Evolutionary conservation across 1,284 basidiomycete species (phyloP), one percentile per base, ranked within the genome.

Genomic region (Leccinum pachyderme): DNA sequence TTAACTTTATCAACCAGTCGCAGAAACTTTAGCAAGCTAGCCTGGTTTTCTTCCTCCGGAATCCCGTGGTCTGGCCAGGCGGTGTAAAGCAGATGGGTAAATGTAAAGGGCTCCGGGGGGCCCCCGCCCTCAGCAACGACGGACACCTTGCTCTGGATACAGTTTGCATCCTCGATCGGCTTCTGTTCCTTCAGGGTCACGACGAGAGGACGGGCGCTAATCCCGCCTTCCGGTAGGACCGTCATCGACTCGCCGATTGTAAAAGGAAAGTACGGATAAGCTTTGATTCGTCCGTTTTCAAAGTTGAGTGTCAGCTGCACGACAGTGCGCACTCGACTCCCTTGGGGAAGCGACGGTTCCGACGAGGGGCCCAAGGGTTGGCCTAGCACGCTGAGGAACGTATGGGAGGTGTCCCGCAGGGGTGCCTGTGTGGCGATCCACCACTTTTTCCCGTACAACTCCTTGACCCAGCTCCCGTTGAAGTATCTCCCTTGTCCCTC

Each of bases 361-460:
- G 60, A 49, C 6, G 82, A 82, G 5, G 65, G 67, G 1, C 76
- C 68, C 45, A 77, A 64, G 18, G 81, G 77, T 55, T 84, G 79
- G 24, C 78, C 65, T 59, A 91, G 77, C 49, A 89, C 69, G 59
- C 81, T 87, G 61, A 93, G 80, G 69, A 92, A 93, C 5, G 87
- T 75, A 65, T 93, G 86, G 1, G 80, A 74, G 0, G 91, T 91
- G 45, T 75, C 67, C 2, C 79, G 82, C 27, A 91, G 72, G 1
- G 92, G 90, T 0, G 91, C 91, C 67, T 93, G 91, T 1, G 88
- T 80, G 8, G 91, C 91, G 54, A 94, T 88, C 87, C 89, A 91
- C 82, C 83, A 85, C 63, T 84, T 88, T 24, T 78, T 80, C 2
- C 92, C 88, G 51, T 76, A 79, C 28, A 78, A 72, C 66, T 94